phyloP scores from a whole-genome alignment of 345 rosid species.

The Camelina laxa region DNA sequence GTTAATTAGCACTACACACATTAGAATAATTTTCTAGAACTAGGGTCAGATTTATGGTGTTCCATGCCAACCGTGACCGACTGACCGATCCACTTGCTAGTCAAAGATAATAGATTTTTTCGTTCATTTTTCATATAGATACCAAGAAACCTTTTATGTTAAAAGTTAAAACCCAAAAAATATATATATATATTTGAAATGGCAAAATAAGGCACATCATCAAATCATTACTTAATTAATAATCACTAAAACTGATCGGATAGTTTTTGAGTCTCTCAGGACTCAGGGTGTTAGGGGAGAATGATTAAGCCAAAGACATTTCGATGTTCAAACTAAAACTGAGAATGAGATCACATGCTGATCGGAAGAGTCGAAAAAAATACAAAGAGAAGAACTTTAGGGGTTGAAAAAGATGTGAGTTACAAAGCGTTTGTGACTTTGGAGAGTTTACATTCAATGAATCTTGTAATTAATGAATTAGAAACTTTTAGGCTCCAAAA shows the following conservation, averaged over 20 bases:
- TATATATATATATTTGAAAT: too few species aligned
- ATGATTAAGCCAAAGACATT: not conserved
- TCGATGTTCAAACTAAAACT: not conserved
- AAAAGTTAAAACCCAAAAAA: not conserved
- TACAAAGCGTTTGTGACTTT: too few species aligned
- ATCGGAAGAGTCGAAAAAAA: not conserved
- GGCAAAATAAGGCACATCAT: not conserved
- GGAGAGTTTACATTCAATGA: too few species aligned
- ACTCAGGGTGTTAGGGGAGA: too few species aligned
- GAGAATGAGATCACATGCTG: not conserved
- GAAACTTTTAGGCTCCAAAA: too few species aligned
- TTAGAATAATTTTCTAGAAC: constrained; percentile 7
- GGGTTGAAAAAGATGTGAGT: too few species aligned
- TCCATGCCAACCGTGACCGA: constrained; percentile 29
- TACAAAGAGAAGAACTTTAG: too few species aligned
- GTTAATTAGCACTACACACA: constrained; percentile 25
- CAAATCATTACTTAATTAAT: too few species aligned
- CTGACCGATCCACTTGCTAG: constrained; percentile 39
- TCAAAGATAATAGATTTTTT: constrained; percentile 14
- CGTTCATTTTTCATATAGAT: not conserved
- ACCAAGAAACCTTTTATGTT: not conserved
- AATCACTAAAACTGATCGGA: too few species aligned
- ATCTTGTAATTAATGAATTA: too few species aligned
- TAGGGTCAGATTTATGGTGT: constrained; percentile 18
- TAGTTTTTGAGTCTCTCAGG: too few species aligned